phyloP scores from a whole-genome alignment of 352 stramenopile genomes.

The Pythium myriotylum region DNA sequence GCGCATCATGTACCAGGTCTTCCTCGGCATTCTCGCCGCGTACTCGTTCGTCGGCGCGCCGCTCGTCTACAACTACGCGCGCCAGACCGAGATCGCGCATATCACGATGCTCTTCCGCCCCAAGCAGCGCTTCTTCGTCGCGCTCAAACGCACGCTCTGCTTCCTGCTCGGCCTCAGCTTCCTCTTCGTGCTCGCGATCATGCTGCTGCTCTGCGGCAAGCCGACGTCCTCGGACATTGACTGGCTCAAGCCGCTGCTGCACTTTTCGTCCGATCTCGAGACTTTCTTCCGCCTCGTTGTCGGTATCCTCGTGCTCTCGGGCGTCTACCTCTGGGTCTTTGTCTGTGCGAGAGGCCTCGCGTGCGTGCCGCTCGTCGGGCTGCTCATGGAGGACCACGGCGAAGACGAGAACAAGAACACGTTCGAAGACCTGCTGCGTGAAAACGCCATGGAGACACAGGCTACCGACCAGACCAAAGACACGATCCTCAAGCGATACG shows the following conservation, averaged over 20 bases:
- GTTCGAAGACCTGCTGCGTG: constrained; percentile 71
- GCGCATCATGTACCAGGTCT: constrained; percentile 68
- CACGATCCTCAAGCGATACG: constrained; percentile 73
- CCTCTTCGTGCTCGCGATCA: constrained; percentile 66
- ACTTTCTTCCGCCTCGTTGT: constrained; percentile 74
- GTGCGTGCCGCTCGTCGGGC: constrained; percentile 69
- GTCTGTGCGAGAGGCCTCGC: constrained; percentile 72
- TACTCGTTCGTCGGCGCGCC: constrained; percentile 77
- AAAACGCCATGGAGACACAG: constrained; percentile 77
- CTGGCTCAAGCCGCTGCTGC: constrained; percentile 82
- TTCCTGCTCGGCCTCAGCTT: constrained; percentile 73
- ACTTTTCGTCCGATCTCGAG: constrained; percentile 73
- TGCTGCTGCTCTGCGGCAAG: constrained; percentile 77
- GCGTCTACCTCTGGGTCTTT: constrained; percentile 80
- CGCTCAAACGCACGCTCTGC: constrained; percentile 72
- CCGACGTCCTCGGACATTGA: constrained; percentile 75
- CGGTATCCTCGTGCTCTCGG: constrained; percentile 69
- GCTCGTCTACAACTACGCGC: constrained; percentile 82
- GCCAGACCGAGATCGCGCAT: constrained; percentile 83
- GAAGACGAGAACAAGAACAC: constrained; percentile 67
- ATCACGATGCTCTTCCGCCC: constrained; percentile 70
- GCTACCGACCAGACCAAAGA: constrained; percentile 67
- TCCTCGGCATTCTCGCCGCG: constrained; percentile 57
- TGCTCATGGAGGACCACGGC: constrained; percentile 79
- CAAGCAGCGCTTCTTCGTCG: constrained; percentile 53